These are phyloP conservation scores for Aspergillus puulaauensis DNA, from an alignment of 2,329 filamentous ascomycete genomes.

Conservation along the genomic window DNA sequence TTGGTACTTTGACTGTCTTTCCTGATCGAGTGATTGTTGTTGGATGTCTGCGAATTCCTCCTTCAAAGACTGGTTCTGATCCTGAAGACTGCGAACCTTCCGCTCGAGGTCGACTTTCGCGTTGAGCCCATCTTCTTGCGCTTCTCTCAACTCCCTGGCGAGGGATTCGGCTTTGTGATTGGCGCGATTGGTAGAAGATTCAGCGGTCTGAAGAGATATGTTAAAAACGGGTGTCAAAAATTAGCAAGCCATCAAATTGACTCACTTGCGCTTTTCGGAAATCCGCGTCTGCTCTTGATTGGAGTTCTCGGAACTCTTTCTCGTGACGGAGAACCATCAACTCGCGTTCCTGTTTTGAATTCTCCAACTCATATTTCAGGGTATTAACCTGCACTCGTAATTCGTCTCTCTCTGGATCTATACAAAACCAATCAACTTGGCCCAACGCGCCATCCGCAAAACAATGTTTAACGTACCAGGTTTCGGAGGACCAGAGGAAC, in stretches of 20 bases:
- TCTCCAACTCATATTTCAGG: constrained; percentile 82
- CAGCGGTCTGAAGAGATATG: constrained; percentile 44
- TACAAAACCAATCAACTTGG: constrained; percentile 8
- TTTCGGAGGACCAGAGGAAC: constrained; percentile 33
- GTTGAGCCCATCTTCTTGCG: constrained; percentile 54
- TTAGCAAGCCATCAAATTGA: not conserved
- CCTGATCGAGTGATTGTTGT: constrained; percentile 68
- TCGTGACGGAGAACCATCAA: constrained; percentile 75
- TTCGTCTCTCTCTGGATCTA: constrained; percentile 63
- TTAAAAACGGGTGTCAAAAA: not conserved
- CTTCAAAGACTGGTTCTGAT: constrained; percentile 69
- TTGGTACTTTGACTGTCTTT: constrained; percentile 63
- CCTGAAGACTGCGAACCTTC: constrained; percentile 57
- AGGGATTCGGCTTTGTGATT: constrained; percentile 56
- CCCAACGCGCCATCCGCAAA: not conserved
- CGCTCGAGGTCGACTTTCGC: constrained; percentile 57
- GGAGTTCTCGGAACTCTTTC: constrained; percentile 77
- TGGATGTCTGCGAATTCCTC: constrained; percentile 84
- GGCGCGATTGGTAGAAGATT: constrained; percentile 52
- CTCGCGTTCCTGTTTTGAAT: constrained; percentile 83
- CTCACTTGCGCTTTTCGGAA: constrained; percentile 64
- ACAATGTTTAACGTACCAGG: constrained; percentile 31
- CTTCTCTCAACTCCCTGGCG: constrained; percentile 54
- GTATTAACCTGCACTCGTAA: constrained; percentile 88
- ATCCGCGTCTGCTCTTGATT: constrained; percentile 80